Evolutionary conservation across 2,329 filamentous ascomycete species (phyloP).

Genomic region (Hymenoscyphus salicellus): DNA sequence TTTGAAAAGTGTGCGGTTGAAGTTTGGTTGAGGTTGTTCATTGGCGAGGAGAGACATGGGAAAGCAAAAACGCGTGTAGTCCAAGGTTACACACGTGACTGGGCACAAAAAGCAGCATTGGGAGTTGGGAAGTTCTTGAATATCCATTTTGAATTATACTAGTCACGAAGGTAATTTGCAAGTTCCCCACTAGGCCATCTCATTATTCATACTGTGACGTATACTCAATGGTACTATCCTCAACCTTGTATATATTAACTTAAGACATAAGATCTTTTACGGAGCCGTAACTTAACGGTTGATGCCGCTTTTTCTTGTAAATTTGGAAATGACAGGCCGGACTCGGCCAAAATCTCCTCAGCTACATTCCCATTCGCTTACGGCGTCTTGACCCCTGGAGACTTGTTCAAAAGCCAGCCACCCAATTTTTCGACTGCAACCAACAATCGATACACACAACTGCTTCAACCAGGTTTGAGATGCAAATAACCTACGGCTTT

Average conservation of each 20-base stretch:
- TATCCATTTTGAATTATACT: neutral
- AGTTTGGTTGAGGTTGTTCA: neutral
- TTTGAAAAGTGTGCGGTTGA: neutral
- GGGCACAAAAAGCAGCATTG: neutral
- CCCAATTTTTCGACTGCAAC: neutral
- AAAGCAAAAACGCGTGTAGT: neutral
- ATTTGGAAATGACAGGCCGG: neutral
- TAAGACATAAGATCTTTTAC: neutral
- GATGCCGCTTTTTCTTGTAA: neutral
- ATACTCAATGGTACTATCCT: neutral
- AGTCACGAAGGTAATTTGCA: neutral
- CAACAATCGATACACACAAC: neutral
- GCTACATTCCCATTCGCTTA: neutral
- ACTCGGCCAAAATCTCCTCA: neutral
- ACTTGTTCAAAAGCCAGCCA: neutral
- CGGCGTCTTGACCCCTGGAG: neutral
- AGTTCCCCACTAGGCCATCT: neutral
- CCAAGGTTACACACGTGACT: neutral
- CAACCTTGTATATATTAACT: neutral
- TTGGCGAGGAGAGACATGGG: neutral
- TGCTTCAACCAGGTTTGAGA: conserved; percentile 9
- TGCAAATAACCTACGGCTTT: neutral
- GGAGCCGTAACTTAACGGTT: neutral
- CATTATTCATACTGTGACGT: neutral
- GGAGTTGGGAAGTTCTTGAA: neutral